phyloP scores from a whole-genome alignment of 768 basidiomycete genomes.

The Tulasnella calospora region DNA sequence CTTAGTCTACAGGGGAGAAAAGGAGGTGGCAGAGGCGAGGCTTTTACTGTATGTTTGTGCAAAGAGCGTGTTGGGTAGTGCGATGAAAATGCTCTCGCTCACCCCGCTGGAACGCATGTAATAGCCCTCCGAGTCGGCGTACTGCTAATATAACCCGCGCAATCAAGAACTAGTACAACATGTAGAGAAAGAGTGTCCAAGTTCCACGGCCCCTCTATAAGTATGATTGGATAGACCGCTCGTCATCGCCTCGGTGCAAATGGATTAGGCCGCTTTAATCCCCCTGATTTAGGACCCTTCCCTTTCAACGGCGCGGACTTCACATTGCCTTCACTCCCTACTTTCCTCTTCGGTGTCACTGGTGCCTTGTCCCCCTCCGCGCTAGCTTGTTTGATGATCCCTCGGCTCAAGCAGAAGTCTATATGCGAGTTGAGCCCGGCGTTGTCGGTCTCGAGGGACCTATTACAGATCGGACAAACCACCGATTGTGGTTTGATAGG shows the following conservation, averaged over 20 bases:
- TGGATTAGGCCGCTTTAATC: constrained; percentile 3
- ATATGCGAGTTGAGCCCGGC: constrained; percentile 78
- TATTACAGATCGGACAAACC: constrained; percentile 67
- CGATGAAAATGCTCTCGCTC: constrained; percentile 42
- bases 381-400: constrained; percentile 70
- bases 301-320: neutral
- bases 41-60: constrained; percentile 43
- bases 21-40: constrained; percentile 38
- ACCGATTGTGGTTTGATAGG: too few species aligned
- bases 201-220: too few species aligned
- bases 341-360: neutral
- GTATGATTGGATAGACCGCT: neutral
- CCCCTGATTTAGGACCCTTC: neutral
- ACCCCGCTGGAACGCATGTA: constrained; percentile 46
- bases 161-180: too few species aligned
- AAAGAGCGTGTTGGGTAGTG: constrained; percentile 41
- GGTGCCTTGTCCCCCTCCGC: constrained; percentile 24
- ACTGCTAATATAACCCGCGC: neutral
- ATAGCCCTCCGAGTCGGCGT: neutral
- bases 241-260: neutral
- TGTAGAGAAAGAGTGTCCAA: too few species aligned
- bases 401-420: constrained; percentile 80
- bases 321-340: neutral
- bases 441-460: constrained; percentile 63
- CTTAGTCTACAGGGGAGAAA: constrained; percentile 26